These are phyloP conservation scores for Suillus fuscotomentosus DNA, from an alignment of 768 basidiomycete species.

Conservation along the genomic window DNA sequence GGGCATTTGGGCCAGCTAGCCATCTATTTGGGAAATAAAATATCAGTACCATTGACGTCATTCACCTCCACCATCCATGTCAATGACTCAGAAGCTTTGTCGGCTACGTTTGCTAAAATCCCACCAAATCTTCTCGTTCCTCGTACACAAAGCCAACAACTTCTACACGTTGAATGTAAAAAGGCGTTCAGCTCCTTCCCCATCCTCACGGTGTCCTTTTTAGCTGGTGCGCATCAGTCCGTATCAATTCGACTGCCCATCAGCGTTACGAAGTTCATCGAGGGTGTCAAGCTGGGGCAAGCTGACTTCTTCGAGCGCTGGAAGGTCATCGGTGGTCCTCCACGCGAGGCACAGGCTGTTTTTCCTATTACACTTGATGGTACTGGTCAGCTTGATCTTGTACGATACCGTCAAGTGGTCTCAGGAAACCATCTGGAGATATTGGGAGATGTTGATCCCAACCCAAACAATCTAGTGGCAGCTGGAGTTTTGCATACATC, in stretches of 20 bases:
- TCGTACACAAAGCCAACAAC: conserved; percentile 87
- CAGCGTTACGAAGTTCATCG: conserved; percentile 88
- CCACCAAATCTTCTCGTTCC: conserved; percentile 79
- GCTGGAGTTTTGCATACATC: conserved; percentile 97
- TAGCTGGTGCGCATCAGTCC: conserved; percentile 89
- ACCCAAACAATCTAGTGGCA: conserved; percentile 88
- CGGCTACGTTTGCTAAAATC: conserved; percentile 86
- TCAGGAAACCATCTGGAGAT: conserved; percentile 75
- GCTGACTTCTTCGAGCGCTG: conserved; percentile 96
- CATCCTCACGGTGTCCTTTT: conserved; percentile 82
- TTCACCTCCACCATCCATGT: conserved; percentile 84
- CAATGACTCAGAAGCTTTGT: conserved; percentile 71
- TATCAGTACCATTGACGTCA: conserved; percentile 82
- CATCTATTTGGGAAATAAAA: conserved; percentile 95
- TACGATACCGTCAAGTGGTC: conserved; percentile 72
- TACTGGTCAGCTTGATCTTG: conserved; percentile 71
- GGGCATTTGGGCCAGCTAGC: conserved; percentile 92
- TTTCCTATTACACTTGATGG: conserved; percentile 76
- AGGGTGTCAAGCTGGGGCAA: conserved; percentile 81
- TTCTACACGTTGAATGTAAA: conserved; percentile 94
- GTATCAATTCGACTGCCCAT: conserved; percentile 84
- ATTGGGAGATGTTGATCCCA: conserved; percentile 87
- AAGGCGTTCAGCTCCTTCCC: conserved; percentile 77
- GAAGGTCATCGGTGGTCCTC: conserved; percentile 95
- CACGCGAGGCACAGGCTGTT: conserved; percentile 85